Percentiles rank a stretch among this genome's conserved stretches.
Conservation (phyloP, 1,284 basidiomycete species). For the Cutaneotrichosporon arboriforme region DNA sequence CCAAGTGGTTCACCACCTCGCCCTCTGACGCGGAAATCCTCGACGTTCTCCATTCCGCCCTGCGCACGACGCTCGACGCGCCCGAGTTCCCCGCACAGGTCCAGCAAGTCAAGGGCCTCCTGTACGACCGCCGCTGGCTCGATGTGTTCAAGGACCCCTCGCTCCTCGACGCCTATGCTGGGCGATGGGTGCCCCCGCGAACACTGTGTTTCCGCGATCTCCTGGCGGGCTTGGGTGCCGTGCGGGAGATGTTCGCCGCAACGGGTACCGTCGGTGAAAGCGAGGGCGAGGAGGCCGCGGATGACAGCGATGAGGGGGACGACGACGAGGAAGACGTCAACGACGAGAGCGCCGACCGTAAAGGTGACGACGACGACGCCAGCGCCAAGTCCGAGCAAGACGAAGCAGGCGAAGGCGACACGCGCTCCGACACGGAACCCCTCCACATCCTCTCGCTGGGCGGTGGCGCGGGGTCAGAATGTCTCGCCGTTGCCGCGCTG, state of each 20-base stretch:
- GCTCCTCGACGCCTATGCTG: constrained; percentile 46
- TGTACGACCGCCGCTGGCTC: constrained; percentile 46
- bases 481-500: constrained; percentile 43
- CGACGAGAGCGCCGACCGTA: not conserved
- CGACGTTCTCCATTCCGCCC: constrained; percentile 27
- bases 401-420: constrained; percentile 5
- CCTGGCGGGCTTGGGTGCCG: constrained; percentile 39
- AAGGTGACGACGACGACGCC: constrained; percentile 5
- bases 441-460: constrained; percentile 42
- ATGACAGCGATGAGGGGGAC: constrained; percentile 11
- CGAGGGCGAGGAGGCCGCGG: constrained; percentile 31
- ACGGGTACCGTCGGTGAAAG: constrained; percentile 7
- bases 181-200: constrained; percentile 49
- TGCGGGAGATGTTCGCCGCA: constrained; percentile 41
- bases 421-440: not conserved
- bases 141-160: constrained; percentile 38
- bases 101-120: constrained; percentile 40
- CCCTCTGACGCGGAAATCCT: constrained; percentile 38
- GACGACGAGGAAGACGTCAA: constrained; percentile 4
- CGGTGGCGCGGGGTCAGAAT: constrained; percentile 49
- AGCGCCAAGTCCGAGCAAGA: constrained; percentile 1
- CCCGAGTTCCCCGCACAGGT: constrained; percentile 31
- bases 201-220: constrained; percentile 46
- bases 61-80: constrained; percentile 21
- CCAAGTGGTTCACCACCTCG: constrained; percentile 10